Evolutionary conservation across 2,329 filamentous ascomycete species (phyloP).

Genomic region (Talaromyces sp.): DNA sequence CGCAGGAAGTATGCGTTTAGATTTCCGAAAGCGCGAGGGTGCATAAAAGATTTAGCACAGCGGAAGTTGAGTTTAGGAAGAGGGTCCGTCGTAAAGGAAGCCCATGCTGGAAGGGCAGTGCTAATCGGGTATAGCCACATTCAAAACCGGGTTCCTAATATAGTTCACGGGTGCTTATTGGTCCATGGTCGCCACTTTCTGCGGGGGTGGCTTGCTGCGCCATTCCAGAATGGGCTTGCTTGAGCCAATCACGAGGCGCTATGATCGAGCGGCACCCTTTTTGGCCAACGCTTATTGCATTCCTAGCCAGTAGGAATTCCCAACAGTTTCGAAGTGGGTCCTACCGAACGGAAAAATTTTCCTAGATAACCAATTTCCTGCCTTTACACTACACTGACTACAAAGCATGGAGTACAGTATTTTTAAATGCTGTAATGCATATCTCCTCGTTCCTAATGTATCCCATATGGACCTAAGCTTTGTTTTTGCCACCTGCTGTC

Average conservation of each 20-base stretch:
- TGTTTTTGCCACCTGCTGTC: neutral
- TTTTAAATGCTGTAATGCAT: neutral
- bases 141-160: neutral
- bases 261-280: neutral
- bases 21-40: slow-evolving; percentile 7
- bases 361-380: neutral
- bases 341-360: neutral
- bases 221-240: neutral
- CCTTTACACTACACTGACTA: neutral
- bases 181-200: neutral
- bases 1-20: slow-evolving; percentile 9
- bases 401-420: neutral
- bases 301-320: neutral
- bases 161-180: neutral
- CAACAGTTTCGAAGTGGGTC: neutral
- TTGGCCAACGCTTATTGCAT: neutral
- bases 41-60: neutral
- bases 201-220: neutral
- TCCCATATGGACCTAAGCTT: neutral
- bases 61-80: neutral
- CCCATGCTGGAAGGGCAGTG: neutral
- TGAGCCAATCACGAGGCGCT: neutral
- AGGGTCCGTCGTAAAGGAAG: neutral
- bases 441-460: neutral
- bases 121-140: neutral